Evolutionary conservation across 2,329 filamentous ascomycete species (phyloP), one percentile per base, ranked within the genome.

Genomic region (Fusarium brachygibbosum): DNA sequence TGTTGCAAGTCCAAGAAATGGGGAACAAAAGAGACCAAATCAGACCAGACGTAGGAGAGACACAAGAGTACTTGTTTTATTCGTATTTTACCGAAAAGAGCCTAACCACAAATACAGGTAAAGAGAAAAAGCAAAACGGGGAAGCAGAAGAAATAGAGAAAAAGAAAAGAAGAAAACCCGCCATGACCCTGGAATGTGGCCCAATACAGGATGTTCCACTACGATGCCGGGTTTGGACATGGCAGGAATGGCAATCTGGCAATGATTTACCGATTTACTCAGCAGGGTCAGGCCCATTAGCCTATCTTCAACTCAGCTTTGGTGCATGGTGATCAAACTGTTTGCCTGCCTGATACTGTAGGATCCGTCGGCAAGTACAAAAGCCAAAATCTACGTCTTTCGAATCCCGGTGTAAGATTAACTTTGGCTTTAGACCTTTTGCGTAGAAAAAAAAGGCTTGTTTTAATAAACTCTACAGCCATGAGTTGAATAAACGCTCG

Each of bases 201-300:
- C 38, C 37, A 64, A 19, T 10, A 40, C 28, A 44, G 49, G 6
- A 14, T 42, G 48, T 66, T 46, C 63, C 63, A 62, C 63, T 42
- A 25, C 4, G 9, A 25, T 45, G 62, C 63, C 63, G 63, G 63
- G 62, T 66, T 66, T 55, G 63, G 63, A 66, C 45, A 66, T 66
- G 38, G 34, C 40, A 66, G 63, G 63, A 66, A 66, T 66, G 63
- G n/a, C 19, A 66, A 48, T 38, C 40, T 28, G 44, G 62, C 44
- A 66, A 51, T 45, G 63, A 66, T 66, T 41, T 31, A 9, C 41
- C 49, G 17, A 28, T 19, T 23, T 19, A 19, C 41, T 45, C 40
- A 63, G 28, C 31, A 44, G 41, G 48, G 32, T 13, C 44, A 19
- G 42, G 42, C 28, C 28, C 25, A 45, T 45, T 45, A 53, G 28